A percentile compares a stretch with the other conserved stretches of the same genome.
phyloP scores from a whole-genome alignment of 78 protist genomes.

The Emiliania huxleyi region DNA sequence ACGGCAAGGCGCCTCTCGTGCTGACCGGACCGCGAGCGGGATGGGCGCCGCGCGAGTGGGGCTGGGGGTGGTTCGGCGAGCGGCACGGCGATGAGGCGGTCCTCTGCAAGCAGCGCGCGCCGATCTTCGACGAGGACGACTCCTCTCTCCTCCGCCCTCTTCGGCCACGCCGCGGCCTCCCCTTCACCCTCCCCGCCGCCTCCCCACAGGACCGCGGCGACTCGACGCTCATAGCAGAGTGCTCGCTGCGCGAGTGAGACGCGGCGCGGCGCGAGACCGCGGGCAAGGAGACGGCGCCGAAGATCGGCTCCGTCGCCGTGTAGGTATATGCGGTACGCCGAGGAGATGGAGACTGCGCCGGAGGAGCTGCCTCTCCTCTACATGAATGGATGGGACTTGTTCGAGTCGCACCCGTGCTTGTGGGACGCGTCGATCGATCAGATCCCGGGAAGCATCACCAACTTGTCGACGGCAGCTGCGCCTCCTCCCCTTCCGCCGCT shows the following conservation, averaged over 20 bases:
- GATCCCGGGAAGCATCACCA: background rate
- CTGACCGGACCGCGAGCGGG: background rate
- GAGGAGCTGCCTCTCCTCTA: background rate
- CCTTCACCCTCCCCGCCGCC: too few relatives aligned
- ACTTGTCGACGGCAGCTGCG: background rate
- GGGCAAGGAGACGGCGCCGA: too few relatives aligned
- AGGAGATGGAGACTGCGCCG: too few relatives aligned
- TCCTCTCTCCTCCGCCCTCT: too few relatives aligned
- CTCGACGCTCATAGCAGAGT: background rate
- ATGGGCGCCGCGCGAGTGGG: background rate
- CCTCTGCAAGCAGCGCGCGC: background rate
- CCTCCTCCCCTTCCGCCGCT: too few relatives aligned
- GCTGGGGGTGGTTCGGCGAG: background rate
- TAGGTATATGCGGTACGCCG: too few relatives aligned
- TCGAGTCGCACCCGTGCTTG: background rate
- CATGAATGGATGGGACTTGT: slow-evolving; percentile 13
- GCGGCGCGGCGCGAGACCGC: too few relatives aligned
- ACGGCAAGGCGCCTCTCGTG: background rate
- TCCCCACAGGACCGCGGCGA: too few relatives aligned
- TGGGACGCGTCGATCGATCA: background rate
- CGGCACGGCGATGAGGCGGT: background rate
- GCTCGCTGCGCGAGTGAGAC: background rate
- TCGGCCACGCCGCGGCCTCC: too few relatives aligned
- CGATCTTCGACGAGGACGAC: background rate
- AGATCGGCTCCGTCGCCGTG: too few relatives aligned